Percentiles rank a stretch among this genome's conserved stretches.
Conservation (phyloP, 1,284 basidiomycete species). For the Cryptococcus sp. region DNA sequence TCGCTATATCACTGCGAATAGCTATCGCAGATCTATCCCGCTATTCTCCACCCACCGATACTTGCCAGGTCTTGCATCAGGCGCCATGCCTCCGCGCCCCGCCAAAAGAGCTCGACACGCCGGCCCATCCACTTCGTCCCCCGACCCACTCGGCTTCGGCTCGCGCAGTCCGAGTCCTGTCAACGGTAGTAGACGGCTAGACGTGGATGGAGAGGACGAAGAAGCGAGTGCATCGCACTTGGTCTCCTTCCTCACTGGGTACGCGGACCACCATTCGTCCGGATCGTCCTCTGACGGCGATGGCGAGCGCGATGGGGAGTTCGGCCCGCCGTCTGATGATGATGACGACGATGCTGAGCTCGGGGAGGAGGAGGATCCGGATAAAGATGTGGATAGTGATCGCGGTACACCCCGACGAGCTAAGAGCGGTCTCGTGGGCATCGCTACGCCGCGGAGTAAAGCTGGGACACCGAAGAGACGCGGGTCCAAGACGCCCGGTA, state of each 20-base stretch:
- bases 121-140: conserved; percentile 5
- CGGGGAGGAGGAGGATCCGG: conserved; percentile 28
- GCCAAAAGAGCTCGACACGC: conserved; percentile 6
- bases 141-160: conserved; percentile 4
- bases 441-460: conserved; percentile 10
- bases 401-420: conserved; percentile 31
- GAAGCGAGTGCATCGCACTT: conserved; percentile 37
- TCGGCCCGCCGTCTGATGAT: conserved; percentile 23
- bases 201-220: conserved; percentile 7
- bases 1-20: no score
- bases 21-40: no score
- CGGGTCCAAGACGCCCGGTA: conserved; percentile 14
- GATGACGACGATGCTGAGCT: conserved; percentile 28
- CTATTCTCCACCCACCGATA: no score
- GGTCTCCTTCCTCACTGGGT: conserved; percentile 48
- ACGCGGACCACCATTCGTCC: conserved; percentile 30
- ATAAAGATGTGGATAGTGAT: conserved; percentile 15
- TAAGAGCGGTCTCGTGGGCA: conserved; percentile 29
- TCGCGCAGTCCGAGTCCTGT: neutral
- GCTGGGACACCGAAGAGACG: conserved; percentile 21
- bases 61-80: no score
- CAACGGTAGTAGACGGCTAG: neutral
- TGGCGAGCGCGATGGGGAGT: conserved; percentile 12
- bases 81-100: conserved; percentile 11
- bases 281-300: conserved; percentile 28